A percentile compares a stretch with the other conserved stretches of the same genome.
Evolutionary conservation across 495 filamentous ascomycete species (phyloP).

Genomic region (Aspergillus kassunensis): DNA sequence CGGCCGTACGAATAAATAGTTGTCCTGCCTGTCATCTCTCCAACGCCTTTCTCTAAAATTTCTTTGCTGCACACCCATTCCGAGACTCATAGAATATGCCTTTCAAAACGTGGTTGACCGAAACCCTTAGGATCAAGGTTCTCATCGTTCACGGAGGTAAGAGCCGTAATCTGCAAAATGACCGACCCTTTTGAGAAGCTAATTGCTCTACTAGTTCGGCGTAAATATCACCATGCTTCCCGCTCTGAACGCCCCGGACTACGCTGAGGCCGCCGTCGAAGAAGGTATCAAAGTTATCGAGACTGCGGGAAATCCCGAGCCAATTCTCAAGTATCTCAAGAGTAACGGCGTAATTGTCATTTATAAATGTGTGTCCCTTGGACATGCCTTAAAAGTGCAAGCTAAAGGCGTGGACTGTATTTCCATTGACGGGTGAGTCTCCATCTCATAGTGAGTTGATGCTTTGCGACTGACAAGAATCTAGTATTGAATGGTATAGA

Average conservation of each 20-base stretch:
- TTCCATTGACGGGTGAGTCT: constrained; percentile 8
- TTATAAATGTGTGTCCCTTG: constrained; percentile 4
- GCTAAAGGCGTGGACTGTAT: constrained; percentile 8
- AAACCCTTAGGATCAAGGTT: constrained; percentile 7
- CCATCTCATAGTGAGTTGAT: background rate
- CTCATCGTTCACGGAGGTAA: constrained; percentile 9
- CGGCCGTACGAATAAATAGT: background rate
- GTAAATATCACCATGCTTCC: constrained; percentile 15
- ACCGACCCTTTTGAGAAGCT: too few species aligned
- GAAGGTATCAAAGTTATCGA: constrained; percentile 10
- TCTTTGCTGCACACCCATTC: background rate
- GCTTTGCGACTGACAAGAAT: background rate
- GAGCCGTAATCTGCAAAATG: background rate
- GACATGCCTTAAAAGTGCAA: constrained; percentile 4
- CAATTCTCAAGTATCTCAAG: constrained; percentile 4
- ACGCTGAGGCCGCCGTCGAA: constrained; percentile 6
- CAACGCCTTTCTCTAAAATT: background rate
- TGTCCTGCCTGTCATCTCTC: background rate
- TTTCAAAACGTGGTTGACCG: constrained; percentile 9
- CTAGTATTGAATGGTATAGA: constrained; percentile 8
- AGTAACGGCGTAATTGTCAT: constrained; percentile 1
- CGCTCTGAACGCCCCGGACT: constrained; percentile 7
- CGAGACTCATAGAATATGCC: background rate
- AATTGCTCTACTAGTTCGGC: constrained; percentile 3
- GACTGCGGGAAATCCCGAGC: constrained; percentile 7